Percentiles rank a stretch among this genome's conserved stretches.
These are phyloP conservation scores for Crithidia sp. DNA, from an alignment of 208 protist genomes.

Conservation along the genomic window DNA sequence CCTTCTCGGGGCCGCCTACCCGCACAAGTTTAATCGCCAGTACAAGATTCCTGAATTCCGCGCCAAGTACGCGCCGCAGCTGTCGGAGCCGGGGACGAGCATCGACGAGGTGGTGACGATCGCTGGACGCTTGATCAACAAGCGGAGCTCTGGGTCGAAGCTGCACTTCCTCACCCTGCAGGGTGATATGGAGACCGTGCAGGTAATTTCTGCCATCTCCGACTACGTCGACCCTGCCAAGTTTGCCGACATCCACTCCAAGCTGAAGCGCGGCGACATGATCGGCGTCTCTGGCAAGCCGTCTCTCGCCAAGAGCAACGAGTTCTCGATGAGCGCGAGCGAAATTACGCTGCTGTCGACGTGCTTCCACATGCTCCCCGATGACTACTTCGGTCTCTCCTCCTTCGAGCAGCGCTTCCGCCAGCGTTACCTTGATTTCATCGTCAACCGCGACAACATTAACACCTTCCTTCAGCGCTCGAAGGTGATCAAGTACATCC, in stretches of 20 bases:
- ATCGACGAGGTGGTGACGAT: constrained; percentile 80
- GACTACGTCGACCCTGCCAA: constrained; percentile 75
- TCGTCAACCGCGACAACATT: constrained; percentile 96
- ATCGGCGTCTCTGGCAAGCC: constrained; percentile 96
- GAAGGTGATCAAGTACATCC: constrained; percentile 97
- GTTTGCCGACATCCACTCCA: constrained; percentile 87
- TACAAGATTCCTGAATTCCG: constrained; percentile 92
- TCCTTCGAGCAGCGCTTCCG: constrained; percentile 96
- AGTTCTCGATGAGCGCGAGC: constrained; percentile 90
- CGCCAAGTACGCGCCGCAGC: constrained; percentile 55
- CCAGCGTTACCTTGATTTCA: constrained; percentile 99
- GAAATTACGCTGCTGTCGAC: constrained; percentile 93
- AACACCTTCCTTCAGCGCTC: constrained; percentile 95
- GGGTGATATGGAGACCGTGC: constrained; percentile 94
- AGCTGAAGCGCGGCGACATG: constrained; percentile 98
- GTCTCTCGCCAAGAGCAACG: constrained; percentile 85
- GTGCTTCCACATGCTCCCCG: constrained; percentile 99
- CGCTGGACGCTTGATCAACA: constrained; percentile 87
- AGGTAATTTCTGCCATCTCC: constrained; percentile 86
- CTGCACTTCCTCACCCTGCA: constrained; percentile 98
- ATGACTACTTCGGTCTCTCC: constrained; percentile 93
- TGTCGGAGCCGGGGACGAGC: constrained; percentile 62
- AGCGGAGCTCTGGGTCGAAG: constrained; percentile 90
- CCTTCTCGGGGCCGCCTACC: constrained; percentile 93
- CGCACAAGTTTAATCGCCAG: constrained; percentile 97